These are phyloP conservation scores for Phlegmacium glaucopus DNA, from an alignment of 768 basidiomycete genomes.

Conservation along the genomic window DNA sequence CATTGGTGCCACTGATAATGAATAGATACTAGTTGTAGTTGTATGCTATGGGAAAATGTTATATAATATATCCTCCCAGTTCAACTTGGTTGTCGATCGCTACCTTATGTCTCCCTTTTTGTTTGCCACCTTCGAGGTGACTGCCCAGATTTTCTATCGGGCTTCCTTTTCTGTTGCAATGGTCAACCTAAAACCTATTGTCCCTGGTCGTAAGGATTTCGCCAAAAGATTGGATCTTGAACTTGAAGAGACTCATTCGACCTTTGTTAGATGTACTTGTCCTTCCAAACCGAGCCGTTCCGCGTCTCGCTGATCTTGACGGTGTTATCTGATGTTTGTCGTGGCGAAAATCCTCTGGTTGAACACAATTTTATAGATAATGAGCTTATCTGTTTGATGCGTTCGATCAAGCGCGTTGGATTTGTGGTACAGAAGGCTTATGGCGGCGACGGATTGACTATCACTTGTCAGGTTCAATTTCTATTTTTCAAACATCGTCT, in stretches of 20 bases:
- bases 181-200: slow-evolving; percentile 92
- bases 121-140: slow-evolving; percentile 80
- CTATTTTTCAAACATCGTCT: too few species aligned
- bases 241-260: not conserved
- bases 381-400: slow-evolving; percentile 81
- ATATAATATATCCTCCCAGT: not conserved
- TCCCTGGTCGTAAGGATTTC: slow-evolving; percentile 78
- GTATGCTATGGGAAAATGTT: too few species aligned
- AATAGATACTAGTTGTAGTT: too few species aligned
- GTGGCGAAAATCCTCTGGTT: not conserved
- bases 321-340: slow-evolving; percentile 24
- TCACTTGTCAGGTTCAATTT: slow-evolving; percentile 79
- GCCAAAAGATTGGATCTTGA: not conserved
- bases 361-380: slow-evolving; percentile 26
- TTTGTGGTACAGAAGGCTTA: slow-evolving; percentile 78
- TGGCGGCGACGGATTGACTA: slow-evolving; percentile 76
- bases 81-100: not conserved
- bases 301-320: slow-evolving; percentile 53
- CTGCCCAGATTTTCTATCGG: slow-evolving; percentile 71
- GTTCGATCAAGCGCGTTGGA: slow-evolving; percentile 76
- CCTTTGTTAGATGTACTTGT: slow-evolving; percentile 55
- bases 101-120: slow-evolving; percentile 44
- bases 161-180: slow-evolving; percentile 74
- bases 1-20: too few species aligned
- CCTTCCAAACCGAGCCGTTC: slow-evolving; percentile 51